A percentile compares a stretch with the other conserved stretches of the same genome.
phyloP scores from a whole-genome alignment of 2,329 filamentous ascomycete species.

The Stachybotrys chartarum region DNA sequence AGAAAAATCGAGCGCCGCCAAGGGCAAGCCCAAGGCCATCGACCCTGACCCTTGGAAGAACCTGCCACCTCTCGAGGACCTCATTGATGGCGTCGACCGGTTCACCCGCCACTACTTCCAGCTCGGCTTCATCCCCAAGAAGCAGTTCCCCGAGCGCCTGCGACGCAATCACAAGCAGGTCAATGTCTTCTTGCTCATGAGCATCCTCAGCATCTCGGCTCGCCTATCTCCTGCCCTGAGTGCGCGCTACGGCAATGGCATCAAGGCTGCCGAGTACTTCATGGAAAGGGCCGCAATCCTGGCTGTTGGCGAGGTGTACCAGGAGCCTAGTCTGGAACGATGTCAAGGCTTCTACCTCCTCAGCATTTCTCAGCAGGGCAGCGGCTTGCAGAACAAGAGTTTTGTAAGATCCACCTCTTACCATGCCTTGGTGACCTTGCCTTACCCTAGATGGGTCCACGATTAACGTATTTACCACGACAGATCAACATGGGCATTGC shows the following conservation, averaged over 20 bases:
- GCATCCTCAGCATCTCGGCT: conserved; percentile 49
- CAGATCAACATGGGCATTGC: conserved; percentile 51
- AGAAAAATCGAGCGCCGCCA: background rate
- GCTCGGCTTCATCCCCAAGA: conserved; percentile 51
- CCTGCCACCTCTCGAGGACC: conserved; percentile 39
- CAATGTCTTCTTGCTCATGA: conserved; percentile 46
- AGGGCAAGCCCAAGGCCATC: conserved; percentile 9
- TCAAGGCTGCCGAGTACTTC: conserved; percentile 45
- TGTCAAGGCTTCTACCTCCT: conserved; percentile 54
- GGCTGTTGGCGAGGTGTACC: conserved; percentile 43
- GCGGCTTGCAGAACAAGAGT: conserved; percentile 44
- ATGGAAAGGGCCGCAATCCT: conserved; percentile 42
- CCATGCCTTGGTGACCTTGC: background rate
- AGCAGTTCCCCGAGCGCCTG: conserved; percentile 40
- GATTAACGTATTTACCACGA: background rate
- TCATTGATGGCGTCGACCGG: conserved; percentile 44
- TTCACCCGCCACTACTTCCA: conserved; percentile 53
- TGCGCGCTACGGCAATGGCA: conserved; percentile 40
- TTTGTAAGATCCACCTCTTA: conserved; percentile 32
- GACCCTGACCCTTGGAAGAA: conserved; percentile 38
- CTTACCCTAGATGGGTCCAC: background rate
- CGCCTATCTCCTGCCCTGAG: conserved; percentile 43
- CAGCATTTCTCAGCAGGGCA: conserved; percentile 52
- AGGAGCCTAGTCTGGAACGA: conserved; percentile 43
- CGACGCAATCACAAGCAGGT: conserved; percentile 38